Base-by-base conservation (phyloP, 768 basidiomycete species). In the Panaeolus papilionaceus region DNA sequence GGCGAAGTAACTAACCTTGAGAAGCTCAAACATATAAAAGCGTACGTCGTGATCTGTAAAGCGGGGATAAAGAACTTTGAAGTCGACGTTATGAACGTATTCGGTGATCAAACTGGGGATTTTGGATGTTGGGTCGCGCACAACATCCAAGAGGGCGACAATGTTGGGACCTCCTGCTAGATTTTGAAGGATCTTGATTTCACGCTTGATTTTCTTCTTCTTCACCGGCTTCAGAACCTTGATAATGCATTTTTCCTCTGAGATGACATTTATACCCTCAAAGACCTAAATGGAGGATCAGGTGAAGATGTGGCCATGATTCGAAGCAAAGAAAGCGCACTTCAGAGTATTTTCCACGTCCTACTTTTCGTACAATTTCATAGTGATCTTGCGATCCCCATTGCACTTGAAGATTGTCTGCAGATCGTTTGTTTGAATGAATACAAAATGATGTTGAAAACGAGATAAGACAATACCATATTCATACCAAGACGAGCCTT, bases 191-290 rank as follows among this genome's bases (percentile, higher is more conserved):
- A 99, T 97, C 85, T 98, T 98, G 79, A 99, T 98, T 82, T 99
- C 97, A 70, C 97, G 88, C 83, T 98, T 98, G 81, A 98, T 98
- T 83, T 99, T 99, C 89, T 99, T 99, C 89, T 99, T 98, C 87
- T 99, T 99, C 45, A 99, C 96, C 0, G 97, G 97, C 79, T 99
- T 99, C 72, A 99, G 86, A 38, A 99, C 97, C 79, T 99, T 99
- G 83, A 99, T 96, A 79, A 97, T 97, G 78, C 95, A 96, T 81
- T 96, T 96, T 80, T 94, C 92, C 73, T 95, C 93, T 68, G 91
- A 92, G 63, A 92, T 89, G 68, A 95, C 89, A 77, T 96, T 94
- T 75, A 97, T 89, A 7, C 96, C 96, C 79, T 97, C 95, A 72
- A 97, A 97, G 67, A 95, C 93, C 93, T 94, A 63, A 45, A 33